Evolutionary conservation across 2,329 filamentous ascomycete genomes (phyloP), one percentile per base, ranked within the genome.

Genomic region (Periconia sp.): DNA sequence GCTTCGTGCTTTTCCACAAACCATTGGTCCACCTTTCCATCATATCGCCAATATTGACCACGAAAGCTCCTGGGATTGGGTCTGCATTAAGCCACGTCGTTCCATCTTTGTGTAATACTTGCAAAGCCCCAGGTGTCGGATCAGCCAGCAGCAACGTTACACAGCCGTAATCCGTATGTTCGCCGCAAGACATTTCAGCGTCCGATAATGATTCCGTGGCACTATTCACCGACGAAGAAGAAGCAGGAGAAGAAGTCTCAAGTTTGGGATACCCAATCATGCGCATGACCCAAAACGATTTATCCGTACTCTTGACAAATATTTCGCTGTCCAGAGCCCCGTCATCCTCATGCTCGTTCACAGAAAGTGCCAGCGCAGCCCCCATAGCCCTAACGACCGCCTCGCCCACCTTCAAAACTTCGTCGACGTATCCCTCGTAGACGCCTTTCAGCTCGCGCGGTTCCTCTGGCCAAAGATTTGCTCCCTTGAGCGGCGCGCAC

Each of bases 21-120:
- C 75, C 77, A 47, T 75, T 74, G 15, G 77, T 78, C 75, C 76
- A 78, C 42, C 74, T 63, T 65, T 79, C 73, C 55, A 81, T 73
- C 74, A 80, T 76, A 56, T 81, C 78, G 0, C 78, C 78, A 44
- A 81, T 76, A 56, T 81, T 81, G 6, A 81, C 76, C 2, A 81
- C 77, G 50, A 78, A 79, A 0, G 74, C 69, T 15, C 76, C 78
- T 2, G 71, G 66, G 0, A 78, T 65, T 0, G 77, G 78, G 45
- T 79, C 74, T 0, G 77, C 78, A 33, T 71, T 64, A 0, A 81
- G 66, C 79, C 79, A 82, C 0, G 69, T 67, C 8, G 50, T 59
- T 7, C 71, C 70, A 42, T 75, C 70, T 57, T 76, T 75, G 48
- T 71, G 66, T 11, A 70, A 64, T 18, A 79, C 76, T 55, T 80